A percentile compares a stretch with the other conserved stretches of the same genome.
phyloP scores from a whole-genome alignment of 1,139 yeast species.

The Yamadazyma atmosphaerica region DNA sequence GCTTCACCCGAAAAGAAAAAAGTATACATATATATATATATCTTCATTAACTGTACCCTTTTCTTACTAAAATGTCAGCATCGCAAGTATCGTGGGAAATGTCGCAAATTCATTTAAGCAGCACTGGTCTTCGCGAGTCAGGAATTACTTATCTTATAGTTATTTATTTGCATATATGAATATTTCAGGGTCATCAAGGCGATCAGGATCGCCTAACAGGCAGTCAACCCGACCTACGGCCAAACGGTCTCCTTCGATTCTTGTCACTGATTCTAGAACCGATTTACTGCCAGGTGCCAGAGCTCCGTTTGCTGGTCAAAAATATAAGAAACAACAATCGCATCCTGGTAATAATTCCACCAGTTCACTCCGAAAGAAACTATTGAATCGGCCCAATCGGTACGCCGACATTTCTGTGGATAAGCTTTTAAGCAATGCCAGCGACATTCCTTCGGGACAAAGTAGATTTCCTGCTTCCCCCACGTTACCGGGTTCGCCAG shows the following conservation, averaged over 20 bases:
- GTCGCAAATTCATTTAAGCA: too few species aligned
- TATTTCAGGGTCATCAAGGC: too few species aligned
- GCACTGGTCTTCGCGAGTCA: too few species aligned
- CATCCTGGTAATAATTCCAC: constrained; percentile 6
- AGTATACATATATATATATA: too few species aligned
- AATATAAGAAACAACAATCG: constrained; percentile 41
- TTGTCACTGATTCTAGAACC: constrained; percentile 85
- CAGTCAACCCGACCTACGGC: constrained; percentile 57
- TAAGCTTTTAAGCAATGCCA: constrained; percentile 66
- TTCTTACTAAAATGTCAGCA: too few species aligned
- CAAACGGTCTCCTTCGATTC: constrained; percentile 88
- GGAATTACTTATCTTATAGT: too few species aligned
- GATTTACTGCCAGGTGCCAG: constrained; percentile 55
- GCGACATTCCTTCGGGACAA: constrained; percentile 85
- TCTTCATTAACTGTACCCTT: too few species aligned
- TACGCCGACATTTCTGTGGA: constrained; percentile 75
- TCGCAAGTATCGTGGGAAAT: too few species aligned
- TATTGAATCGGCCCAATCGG: constrained; percentile 27
- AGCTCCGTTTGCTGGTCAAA: constrained; percentile 85
- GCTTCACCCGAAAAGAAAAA: too few species aligned
- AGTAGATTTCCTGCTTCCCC: constrained; percentile 43
- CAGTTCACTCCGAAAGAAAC: constrained; percentile 12
- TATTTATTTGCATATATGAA: too few species aligned
- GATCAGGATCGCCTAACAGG: constrained; percentile 11
- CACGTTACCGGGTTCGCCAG: constrained; percentile 10